A percentile compares a stretch with the other conserved stretches of the same genome.
Conservation (phyloP, 108 stramenopile species). For the Discostella pseudostelligera region DNA sequence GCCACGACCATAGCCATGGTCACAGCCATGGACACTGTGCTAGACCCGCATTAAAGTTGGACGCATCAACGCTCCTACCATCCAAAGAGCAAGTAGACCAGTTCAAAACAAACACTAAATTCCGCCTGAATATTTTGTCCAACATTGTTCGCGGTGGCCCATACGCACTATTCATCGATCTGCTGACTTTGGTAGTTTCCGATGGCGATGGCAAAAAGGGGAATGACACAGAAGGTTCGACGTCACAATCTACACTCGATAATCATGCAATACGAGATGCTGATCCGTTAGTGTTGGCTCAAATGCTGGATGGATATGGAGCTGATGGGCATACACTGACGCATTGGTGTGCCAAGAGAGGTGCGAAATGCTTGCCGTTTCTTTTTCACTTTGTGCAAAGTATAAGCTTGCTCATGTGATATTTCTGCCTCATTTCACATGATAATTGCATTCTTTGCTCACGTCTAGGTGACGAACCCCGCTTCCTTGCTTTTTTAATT, state of each 20-base stretch:
- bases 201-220: constrained; percentile 11
- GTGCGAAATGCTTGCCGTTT: constrained; percentile 27
- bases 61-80: constrained; percentile 48
- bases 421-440: background rate
- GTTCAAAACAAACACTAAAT: constrained; percentile 34
- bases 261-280: constrained; percentile 16
- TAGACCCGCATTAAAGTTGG: constrained; percentile 28
- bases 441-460: background rate
- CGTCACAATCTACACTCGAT: constrained; percentile 1
- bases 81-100: constrained; percentile 47
- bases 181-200: constrained; percentile 21
- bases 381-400: background rate
- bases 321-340: constrained; percentile 80
- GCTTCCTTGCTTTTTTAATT: constrained; percentile 60
- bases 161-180: constrained; percentile 32
- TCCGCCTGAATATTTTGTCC: constrained; percentile 30
- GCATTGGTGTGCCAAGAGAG: constrained; percentile 95
- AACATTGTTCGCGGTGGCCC: constrained; percentile 42
- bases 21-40: constrained; percentile 31
- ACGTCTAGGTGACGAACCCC: constrained; percentile 59
- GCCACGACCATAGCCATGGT: constrained; percentile 24
- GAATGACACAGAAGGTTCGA: background rate
- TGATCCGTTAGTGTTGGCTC: constrained; percentile 31
- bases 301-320: constrained; percentile 50
- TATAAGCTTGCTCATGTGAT: background rate